A percentile compares a stretch with the other conserved stretches of the same genome.
Evolutionary conservation across 306 rosid genomes (phyloP).

Genomic region (Quillaja saponaria): DNA sequence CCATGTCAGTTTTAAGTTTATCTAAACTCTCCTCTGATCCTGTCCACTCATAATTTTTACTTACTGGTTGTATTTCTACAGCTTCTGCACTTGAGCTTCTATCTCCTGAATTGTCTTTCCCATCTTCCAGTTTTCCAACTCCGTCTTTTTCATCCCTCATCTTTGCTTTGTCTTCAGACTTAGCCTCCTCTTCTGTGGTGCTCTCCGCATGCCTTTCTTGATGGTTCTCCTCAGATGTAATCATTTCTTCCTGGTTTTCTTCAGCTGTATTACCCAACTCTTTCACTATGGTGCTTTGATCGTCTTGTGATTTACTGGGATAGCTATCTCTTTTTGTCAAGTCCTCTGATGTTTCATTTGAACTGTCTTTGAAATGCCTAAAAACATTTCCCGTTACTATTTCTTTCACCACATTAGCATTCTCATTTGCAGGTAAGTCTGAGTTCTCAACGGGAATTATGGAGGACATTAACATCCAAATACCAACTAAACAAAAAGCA

Average conservation of each 20-base stretch:
- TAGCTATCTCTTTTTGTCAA: conserved; percentile 36
- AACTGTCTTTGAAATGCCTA: conserved; percentile 42
- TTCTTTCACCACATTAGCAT: conserved; percentile 41
- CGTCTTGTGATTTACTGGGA: conserved; percentile 33
- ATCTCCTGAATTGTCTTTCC: conserved; percentile 2
- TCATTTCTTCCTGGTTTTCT: conserved; percentile 32
- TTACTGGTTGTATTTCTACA: conserved; percentile 23
- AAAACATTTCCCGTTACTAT: conserved; percentile 30
- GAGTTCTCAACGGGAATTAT: conserved; percentile 55
- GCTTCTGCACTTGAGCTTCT: conserved; percentile 36
- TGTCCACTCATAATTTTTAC: conserved; percentile 30
- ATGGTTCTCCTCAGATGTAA: conserved; percentile 32
- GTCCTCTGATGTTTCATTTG: conserved; percentile 42
- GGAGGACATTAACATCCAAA: conserved; percentile 76
- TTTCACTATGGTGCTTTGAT: conserved; percentile 28
- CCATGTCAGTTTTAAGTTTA: conserved; percentile 32
- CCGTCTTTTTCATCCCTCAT: conserved; percentile 10
- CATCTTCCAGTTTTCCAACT: conserved; percentile 19
- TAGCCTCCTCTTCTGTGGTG: conserved; percentile 36
- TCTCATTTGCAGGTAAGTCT: conserved; percentile 41
- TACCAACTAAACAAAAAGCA: conserved; percentile 68
- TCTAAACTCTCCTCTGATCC: conserved; percentile 28
- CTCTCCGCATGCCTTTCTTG: conserved; percentile 29
- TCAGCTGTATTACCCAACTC: conserved; percentile 29
- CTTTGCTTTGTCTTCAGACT: conserved; percentile 11